phyloP scores from a whole-genome alignment of 139 green algal species.

The Chlamydomonas sp. region DNA sequence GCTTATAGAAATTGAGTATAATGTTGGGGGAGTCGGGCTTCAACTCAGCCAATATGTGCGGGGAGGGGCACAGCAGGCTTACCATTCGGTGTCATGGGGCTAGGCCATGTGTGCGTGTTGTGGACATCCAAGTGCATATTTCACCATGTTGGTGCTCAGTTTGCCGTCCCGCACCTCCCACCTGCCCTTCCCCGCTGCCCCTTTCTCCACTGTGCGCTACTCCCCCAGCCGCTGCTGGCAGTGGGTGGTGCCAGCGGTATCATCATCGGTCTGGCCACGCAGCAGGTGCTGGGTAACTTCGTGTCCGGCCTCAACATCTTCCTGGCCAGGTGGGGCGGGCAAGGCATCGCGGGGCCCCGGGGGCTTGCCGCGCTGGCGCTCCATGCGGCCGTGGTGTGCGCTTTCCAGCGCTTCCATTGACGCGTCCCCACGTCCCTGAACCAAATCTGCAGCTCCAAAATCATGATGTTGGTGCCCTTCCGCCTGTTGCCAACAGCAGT shows the following conservation, averaged over 20 bases:
- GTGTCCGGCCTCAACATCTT: constrained; percentile 54
- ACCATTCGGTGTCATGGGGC: no score
- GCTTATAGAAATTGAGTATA: no score
- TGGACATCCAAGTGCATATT: no score
- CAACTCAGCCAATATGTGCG: no score
- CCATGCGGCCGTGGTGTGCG: background rate
- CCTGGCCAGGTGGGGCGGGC: constrained; percentile 13
- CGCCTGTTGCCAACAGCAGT: background rate
- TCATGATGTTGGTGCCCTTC: background rate
- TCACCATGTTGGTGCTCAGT: no score
- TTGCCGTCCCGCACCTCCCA: no score
- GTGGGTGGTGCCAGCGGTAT: constrained; percentile 50
- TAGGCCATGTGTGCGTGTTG: no score
- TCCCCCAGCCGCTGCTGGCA: constrained; percentile 38
- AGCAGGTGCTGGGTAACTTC: constrained; percentile 50
- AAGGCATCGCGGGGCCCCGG: background rate
- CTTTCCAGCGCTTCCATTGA: background rate
- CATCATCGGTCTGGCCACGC: constrained; percentile 48
- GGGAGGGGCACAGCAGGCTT: no score
- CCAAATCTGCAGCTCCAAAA: background rate
- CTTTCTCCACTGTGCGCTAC: background rate
- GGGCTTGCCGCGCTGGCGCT: no score
- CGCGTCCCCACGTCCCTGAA: background rate
- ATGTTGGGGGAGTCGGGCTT: no score
- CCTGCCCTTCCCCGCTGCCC: background rate